Percentiles rank a stretch among this genome's conserved stretches.
Conservation (phyloP, 2,329 filamentous ascomycete species). For the Coniochaeta sp. region DNA sequence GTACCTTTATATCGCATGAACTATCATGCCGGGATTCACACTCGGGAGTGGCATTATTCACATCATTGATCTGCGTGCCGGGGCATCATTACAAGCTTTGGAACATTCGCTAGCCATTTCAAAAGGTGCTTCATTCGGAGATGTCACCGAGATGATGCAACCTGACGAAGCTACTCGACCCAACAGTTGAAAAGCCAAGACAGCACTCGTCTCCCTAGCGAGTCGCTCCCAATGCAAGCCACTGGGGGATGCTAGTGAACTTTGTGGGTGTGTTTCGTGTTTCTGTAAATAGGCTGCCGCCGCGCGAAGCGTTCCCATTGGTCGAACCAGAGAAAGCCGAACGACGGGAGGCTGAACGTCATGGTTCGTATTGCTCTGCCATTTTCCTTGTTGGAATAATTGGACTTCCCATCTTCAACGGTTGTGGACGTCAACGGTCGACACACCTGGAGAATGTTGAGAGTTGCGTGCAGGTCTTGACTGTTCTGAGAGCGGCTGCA, state of each 20-base stretch:
- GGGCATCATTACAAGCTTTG: neutral
- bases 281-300: conserved; percentile 6
- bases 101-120: too few species aligned
- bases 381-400: too few species aligned
- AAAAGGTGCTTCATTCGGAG: too few species aligned
- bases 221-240: neutral
- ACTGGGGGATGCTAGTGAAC: neutral
- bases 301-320: neutral
- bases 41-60: neutral
- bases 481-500: too few species aligned
- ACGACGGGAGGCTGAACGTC: neutral
- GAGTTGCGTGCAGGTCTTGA: too few species aligned
- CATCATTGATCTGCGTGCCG: neutral
- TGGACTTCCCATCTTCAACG: too few species aligned
- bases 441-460: too few species aligned
- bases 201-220: neutral
- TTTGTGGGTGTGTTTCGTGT: conserved; percentile 4
- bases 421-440: too few species aligned
- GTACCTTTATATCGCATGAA: conserved; percentile 1
- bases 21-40: neutral
- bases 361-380: neutral
- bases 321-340: neutral
- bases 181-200: neutral
- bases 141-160: neutral
- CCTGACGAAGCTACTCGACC: too few species aligned